Evolutionary conservation across 495 filamentous ascomycete genomes (phyloP).

Genomic region (Sphaerosporella brunnea): DNA sequence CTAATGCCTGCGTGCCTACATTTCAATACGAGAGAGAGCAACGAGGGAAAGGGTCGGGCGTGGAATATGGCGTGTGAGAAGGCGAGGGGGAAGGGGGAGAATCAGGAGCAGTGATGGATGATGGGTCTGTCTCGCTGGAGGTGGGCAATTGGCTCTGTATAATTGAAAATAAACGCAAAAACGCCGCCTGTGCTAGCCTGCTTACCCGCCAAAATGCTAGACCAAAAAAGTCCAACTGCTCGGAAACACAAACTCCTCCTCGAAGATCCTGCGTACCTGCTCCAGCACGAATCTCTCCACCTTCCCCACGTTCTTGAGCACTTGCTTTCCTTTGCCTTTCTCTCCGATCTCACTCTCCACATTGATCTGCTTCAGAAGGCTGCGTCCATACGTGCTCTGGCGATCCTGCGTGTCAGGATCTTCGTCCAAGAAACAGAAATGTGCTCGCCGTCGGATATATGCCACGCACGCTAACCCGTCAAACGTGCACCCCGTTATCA

Average conservation of each 20-base stretch:
- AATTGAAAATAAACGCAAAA: no score
- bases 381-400: constrained; percentile 34
- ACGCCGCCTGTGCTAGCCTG: no score
- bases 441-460: constrained; percentile 62
- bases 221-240: constrained; percentile 96
- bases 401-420: constrained; percentile 42
- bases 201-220: no score
- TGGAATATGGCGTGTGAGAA: no score
- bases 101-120: no score
- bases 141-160: no score
- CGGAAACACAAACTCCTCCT: constrained; percentile 95
- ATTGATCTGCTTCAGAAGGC: constrained; percentile 60
- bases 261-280: constrained; percentile 89
- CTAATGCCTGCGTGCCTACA: no score
- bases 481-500: constrained; percentile 84
- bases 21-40: no score
- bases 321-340: constrained; percentile 75
- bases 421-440: constrained; percentile 87
- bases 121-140: no score
- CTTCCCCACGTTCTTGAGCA: constrained; percentile 94
- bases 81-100: no score
- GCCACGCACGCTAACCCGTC: constrained; percentile 85
- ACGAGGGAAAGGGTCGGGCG: no score
- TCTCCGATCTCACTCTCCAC: constrained; percentile 96
- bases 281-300: constrained; percentile 94